Conservation (phyloP, 106 monocot genomes). For the Triglochin maritima region DNA sequence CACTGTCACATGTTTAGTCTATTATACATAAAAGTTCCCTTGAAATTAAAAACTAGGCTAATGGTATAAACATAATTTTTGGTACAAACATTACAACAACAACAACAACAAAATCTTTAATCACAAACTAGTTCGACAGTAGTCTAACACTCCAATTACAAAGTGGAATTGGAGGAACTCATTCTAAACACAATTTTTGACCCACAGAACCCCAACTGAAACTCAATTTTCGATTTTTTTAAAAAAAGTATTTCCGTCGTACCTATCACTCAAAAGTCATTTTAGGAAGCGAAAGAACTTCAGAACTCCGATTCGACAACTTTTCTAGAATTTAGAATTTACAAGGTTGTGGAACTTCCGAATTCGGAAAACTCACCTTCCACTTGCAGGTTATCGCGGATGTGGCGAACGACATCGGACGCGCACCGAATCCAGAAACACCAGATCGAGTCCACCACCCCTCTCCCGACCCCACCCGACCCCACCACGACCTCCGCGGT, state of each 20-base stretch:
- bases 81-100: no score
- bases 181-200: neutral
- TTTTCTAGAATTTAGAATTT: no score
- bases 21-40: no score
- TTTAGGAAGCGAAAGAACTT: neutral
- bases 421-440: conserved; percentile 51
- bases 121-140: no score
- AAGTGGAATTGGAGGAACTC: no score
- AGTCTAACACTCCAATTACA: no score
- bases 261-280: neutral
- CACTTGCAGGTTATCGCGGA: conserved; percentile 35
- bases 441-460: conserved; percentile 44
- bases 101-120: no score
- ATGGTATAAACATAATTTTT: no score
- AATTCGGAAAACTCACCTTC: no score
- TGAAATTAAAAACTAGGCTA: no score
- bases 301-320: neutral
- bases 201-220: neutral
- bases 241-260: neutral
- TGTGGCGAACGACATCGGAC: conserved; percentile 60
- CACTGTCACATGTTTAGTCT: no score
- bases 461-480: conserved; percentile 21
- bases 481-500: conserved; percentile 9
- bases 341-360: no score
- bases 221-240: neutral